Conservation (phyloP, 805 yeast species). For the Zygotorulaspora danielsina region DNA sequence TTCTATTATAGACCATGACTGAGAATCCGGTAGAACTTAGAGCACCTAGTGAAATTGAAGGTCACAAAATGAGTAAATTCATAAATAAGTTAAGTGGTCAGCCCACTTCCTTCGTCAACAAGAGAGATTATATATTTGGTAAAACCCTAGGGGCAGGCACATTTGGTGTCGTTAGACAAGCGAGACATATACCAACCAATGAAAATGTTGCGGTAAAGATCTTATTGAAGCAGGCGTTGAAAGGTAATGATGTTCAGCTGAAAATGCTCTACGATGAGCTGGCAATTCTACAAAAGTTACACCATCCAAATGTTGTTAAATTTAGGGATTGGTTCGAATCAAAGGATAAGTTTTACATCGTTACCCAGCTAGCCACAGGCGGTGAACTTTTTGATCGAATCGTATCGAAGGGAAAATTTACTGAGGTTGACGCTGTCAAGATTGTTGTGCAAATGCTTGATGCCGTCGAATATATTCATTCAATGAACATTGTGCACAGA, state of each 20-base stretch:
- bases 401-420: slow-evolving; percentile 72
- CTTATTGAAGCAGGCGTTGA: slow-evolving; percentile 76
- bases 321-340: slow-evolving; percentile 92
- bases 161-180: slow-evolving; percentile 87
- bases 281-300: slow-evolving; percentile 56
- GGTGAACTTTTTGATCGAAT: slow-evolving; percentile 93
- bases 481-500: slow-evolving; percentile 77
- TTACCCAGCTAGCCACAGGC: slow-evolving; percentile 91
- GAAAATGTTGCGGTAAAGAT: slow-evolving; percentile 89
- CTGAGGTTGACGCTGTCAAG: slow-evolving; percentile 80
- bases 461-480: slow-evolving; percentile 78
- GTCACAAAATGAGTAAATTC: slow-evolving; percentile 36
- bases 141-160: slow-evolving; percentile 91
- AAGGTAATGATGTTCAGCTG: slow-evolving; percentile 57
- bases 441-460: slow-evolving; percentile 69
- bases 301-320: slow-evolving; percentile 85
- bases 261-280: slow-evolving; percentile 77
- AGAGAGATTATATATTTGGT: slow-evolving; percentile 69
- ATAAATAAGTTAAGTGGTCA: slow-evolving; percentile 64
- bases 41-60: slow-evolving; percentile 23
- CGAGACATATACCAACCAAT: slow-evolving; percentile 45
- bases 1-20: too few species aligned
- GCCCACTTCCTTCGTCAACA: slow-evolving; percentile 64
- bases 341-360: slow-evolving; percentile 86
- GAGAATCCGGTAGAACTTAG: not conserved